A percentile compares a stretch with the other conserved stretches of the same genome.
Conservation (phyloP, 306 rosid genomes). For the Malus orientalis region DNA sequence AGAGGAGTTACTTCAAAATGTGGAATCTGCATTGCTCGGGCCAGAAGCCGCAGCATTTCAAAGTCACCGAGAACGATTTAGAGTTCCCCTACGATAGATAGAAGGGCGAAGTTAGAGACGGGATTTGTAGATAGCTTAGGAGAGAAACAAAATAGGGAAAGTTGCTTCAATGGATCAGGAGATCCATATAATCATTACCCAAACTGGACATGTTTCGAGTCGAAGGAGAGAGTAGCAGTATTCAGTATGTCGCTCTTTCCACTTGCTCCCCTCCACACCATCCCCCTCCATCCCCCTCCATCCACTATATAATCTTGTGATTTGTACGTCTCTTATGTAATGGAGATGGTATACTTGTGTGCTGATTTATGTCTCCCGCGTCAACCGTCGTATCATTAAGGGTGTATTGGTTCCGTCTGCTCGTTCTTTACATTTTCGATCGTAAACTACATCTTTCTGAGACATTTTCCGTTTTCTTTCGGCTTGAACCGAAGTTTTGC, state of each 20-base stretch:
- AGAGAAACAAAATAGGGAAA: slow-evolving; percentile 9
- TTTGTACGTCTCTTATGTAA: neutral
- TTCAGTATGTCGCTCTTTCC: neutral
- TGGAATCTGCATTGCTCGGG: slow-evolving; percentile 48
- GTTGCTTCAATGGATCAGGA: neutral
- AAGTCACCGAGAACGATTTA: slow-evolving; percentile 30
- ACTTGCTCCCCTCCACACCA: neutral
- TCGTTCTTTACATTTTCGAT: neutral
- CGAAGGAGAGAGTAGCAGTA: neutral
- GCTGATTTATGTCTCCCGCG: no score
- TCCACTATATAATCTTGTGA: neutral
- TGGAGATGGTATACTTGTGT: neutral
- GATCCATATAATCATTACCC: neutral
- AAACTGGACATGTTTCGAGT: neutral
- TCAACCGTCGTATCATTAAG: no score
- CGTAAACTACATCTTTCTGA: no score
- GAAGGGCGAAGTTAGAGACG: slow-evolving; percentile 4
- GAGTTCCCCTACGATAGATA: slow-evolving; percentile 38
- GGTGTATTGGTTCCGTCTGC: neutral
- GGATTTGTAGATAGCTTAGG: slow-evolving; percentile 31
- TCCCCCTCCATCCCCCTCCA: no score
- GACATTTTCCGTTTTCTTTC: no score
- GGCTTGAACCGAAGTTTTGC: no score
- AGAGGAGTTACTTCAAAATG: slow-evolving; percentile 40
- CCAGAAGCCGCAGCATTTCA: slow-evolving; percentile 39